Evolutionary conservation across 768 basidiomycete species (phyloP).

Genomic region (Coprinellus micaceus): DNA sequence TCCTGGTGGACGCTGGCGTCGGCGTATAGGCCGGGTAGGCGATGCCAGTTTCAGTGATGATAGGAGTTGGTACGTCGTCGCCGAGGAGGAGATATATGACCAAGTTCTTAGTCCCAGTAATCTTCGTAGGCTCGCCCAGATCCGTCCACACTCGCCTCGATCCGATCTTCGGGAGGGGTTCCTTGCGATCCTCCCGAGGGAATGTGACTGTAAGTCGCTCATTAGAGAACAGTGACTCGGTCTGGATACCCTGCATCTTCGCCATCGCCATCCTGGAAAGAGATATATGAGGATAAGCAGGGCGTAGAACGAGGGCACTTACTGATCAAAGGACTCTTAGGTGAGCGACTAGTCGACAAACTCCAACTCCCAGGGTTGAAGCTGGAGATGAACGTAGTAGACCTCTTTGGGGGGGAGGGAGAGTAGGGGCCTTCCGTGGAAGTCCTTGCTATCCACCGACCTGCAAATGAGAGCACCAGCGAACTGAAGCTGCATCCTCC

Average conservation of each 20-base stretch:
- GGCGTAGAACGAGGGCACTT: not conserved
- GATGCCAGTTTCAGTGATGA: not conserved
- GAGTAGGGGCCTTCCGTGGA: not conserved
- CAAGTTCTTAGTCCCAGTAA: not conserved
- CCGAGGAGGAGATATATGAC: not conserved
- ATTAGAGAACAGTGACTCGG: not conserved
- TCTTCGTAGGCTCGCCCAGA: not conserved
- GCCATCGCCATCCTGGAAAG: not conserved
- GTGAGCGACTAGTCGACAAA: not conserved
- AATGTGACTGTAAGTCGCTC: not conserved
- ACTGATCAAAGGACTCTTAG: not conserved
- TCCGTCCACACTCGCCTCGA: not conserved
- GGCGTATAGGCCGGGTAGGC: not conserved
- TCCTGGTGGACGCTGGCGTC: not conserved
- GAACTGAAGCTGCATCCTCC: constrained; percentile 2
- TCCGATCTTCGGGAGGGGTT: not conserved
- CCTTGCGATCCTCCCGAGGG: not conserved
- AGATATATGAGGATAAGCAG: not conserved
- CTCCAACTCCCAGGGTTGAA: constrained; percentile 1
- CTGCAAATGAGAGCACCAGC: not conserved
- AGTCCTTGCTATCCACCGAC: not conserved
- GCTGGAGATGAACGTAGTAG: not conserved
- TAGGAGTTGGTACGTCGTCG: not conserved
- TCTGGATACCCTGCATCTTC: not conserved
- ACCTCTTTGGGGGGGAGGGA: not conserved